Conservation (phyloP, 805 yeast species). For the Lachancea fermentati region DNA sequence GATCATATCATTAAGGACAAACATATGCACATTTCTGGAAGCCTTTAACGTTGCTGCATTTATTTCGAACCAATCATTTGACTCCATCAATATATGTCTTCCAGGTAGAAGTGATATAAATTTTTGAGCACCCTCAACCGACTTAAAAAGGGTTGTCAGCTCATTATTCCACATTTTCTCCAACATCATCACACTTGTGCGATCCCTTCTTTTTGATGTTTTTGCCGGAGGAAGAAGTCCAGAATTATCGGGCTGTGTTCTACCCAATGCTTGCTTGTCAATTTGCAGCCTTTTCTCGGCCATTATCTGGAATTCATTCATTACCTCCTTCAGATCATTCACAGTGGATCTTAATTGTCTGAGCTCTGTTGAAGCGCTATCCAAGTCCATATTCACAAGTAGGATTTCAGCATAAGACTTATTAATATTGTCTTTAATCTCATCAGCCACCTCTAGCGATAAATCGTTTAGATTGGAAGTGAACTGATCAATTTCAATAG, state of each 20-base stretch:
- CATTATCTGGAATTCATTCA: slow-evolving; percentile 52
- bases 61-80: slow-evolving; percentile 81
- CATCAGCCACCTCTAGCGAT: slow-evolving; percentile 45
- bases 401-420: slow-evolving; percentile 59
- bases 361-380: slow-evolving; percentile 59
- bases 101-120: slow-evolving; percentile 69
- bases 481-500: slow-evolving; percentile 66
- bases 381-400: slow-evolving; percentile 54
- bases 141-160: slow-evolving; percentile 61
- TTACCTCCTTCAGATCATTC: slow-evolving; percentile 52
- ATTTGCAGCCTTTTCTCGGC: slow-evolving; percentile 53
- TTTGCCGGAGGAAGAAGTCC: slow-evolving; percentile 23
- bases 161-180: slow-evolving; percentile 80
- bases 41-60: slow-evolving; percentile 83
- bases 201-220: slow-evolving; percentile 37
- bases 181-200: slow-evolving; percentile 64
- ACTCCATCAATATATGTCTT: slow-evolving; percentile 72
- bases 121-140: slow-evolving; percentile 89
- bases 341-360: slow-evolving; percentile 55
- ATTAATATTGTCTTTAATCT: slow-evolving; percentile 53
- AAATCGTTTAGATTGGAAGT: slow-evolving; percentile 48
- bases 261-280: slow-evolving; percentile 29
- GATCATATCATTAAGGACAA: slow-evolving; percentile 70
- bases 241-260: slow-evolving; percentile 5
- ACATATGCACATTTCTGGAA: slow-evolving; percentile 66